Conservation (phyloP, 176 grass and related monocot species). For the Hyparrhenia diplandra region DNA sequence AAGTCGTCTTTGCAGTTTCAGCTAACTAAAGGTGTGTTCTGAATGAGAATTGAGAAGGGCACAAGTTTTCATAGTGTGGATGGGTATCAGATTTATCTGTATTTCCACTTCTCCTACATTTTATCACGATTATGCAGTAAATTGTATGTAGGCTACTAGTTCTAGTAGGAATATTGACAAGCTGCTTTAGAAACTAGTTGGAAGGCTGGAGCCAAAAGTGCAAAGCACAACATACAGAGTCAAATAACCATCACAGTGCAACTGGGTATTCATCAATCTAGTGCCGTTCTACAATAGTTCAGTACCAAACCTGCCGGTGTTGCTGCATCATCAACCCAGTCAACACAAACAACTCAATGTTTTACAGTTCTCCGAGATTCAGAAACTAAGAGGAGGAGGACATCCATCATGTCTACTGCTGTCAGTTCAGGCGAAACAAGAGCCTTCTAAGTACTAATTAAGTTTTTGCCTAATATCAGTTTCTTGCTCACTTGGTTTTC, state of each 20-base stretch:
- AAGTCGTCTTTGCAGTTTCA: neutral
- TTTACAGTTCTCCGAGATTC: neutral
- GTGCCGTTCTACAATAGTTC: neutral
- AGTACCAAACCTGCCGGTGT: neutral
- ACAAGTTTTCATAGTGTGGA: no score
- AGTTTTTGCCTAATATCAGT: neutral
- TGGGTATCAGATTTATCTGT: no score
- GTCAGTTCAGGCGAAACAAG: constrained; percentile 6
- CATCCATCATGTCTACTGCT: neutral
- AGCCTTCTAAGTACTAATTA: neutral
- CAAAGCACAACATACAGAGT: neutral
- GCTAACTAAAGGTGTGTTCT: no score
- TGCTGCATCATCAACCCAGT: neutral
- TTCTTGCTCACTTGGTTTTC: neutral
- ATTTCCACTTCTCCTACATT: no score
- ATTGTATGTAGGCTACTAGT: no score
- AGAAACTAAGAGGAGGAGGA: neutral
- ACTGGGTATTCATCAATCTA: neutral
- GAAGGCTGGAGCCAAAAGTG: neutral
- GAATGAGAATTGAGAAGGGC: no score
- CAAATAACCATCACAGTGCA: neutral
- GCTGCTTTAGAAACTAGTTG: neutral
- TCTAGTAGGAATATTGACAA: no score
- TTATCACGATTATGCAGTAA: no score
- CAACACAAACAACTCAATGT: neutral